These are phyloP conservation scores for Stevia rebaudiana DNA, from an alignment of 140 eudicot species.

Conservation along the genomic window DNA sequence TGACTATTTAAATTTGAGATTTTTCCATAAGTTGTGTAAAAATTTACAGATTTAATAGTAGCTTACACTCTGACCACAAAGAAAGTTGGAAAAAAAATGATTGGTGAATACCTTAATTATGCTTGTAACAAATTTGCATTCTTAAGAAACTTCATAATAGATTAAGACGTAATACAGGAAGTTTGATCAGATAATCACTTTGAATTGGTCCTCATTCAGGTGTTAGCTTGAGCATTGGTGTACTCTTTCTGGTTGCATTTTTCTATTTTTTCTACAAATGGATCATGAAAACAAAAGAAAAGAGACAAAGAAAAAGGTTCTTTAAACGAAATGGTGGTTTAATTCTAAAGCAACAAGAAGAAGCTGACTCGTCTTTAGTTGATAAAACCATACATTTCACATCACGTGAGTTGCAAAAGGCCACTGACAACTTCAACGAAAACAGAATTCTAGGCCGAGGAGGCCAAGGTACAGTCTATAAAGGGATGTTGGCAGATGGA, in stretches of 20 bases:
- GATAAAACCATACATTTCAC: slow-evolving; percentile 25
- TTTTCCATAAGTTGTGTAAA: too few relatives aligned
- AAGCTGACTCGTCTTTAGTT: slow-evolving; percentile 2
- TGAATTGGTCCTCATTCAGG: slow-evolving; percentile 11
- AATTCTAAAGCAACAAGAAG: slow-evolving; percentile 19
- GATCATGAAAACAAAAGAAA: slow-evolving; percentile 8
- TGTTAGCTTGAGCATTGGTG: slow-evolving; percentile 11
- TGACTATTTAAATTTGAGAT: too few relatives aligned
- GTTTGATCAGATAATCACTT: neutral
- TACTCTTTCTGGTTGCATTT: neutral
- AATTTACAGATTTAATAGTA: too few relatives aligned
- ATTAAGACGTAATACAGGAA: too few relatives aligned
- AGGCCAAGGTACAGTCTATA: slow-evolving; percentile 24
- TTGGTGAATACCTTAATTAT: too few relatives aligned
- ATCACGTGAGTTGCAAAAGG: slow-evolving; percentile 20
- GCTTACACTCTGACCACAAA: too few relatives aligned
- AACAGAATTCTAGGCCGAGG: slow-evolving; percentile 25
- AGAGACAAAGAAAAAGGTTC: slow-evolving; percentile 4
- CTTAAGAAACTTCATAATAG: too few relatives aligned
- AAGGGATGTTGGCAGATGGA: slow-evolving; percentile 30
- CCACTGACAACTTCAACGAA: slow-evolving; percentile 20
- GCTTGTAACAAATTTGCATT: too few relatives aligned
- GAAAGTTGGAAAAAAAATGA: too few relatives aligned
- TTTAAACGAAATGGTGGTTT: slow-evolving; percentile 20
- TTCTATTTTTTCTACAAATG: neutral